Conservation (phyloP, 805 yeast genomes). For the Lachancea sp. region DNA sequence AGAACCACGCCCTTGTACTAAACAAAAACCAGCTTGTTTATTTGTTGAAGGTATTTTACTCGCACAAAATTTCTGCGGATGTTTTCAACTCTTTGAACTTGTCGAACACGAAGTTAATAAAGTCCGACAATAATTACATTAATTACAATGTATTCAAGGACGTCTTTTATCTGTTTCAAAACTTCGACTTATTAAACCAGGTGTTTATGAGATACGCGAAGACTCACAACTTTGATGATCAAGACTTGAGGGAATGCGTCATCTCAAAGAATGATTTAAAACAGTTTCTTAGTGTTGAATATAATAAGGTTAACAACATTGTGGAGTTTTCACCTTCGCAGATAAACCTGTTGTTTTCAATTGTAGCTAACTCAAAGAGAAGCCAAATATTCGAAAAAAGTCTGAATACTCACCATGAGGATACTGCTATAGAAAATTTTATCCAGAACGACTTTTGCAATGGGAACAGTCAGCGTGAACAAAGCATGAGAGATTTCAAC, state of each 20-base stretch:
- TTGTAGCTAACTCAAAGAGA: constrained; percentile 33
- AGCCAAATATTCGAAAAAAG: constrained; percentile 17
- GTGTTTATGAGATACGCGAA: constrained; percentile 32
- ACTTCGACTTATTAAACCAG: constrained; percentile 38
- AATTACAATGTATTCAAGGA: constrained; percentile 36
- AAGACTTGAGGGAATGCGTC: constrained; percentile 26
- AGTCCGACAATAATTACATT: constrained; percentile 30
- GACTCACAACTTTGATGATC: constrained; percentile 24
- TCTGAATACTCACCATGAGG: constrained; percentile 22
- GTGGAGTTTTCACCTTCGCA: constrained; percentile 38
- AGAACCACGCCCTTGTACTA: constrained; percentile 26
- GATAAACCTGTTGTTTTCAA: constrained; percentile 35
- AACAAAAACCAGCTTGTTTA: constrained; percentile 34
- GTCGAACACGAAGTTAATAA: constrained; percentile 25
- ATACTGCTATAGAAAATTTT: constrained; percentile 24
- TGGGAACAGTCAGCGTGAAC: constrained; percentile 17
- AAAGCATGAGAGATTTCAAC: constrained; percentile 24
- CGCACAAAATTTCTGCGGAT: constrained; percentile 36
- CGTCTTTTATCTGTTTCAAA: constrained; percentile 35
- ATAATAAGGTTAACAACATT: constrained; percentile 37
- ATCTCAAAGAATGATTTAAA: constrained; percentile 35
- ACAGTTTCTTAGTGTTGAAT: constrained; percentile 33
- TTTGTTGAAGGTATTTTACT: constrained; percentile 32
- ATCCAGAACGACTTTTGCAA: constrained; percentile 26
- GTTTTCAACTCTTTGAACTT: constrained; percentile 32